Percentiles rank a stretch among this genome's conserved stretches.
Evolutionary conservation across 176 grass and related monocot genomes (phyloP).

Genomic region (Eragrostis curvula): DNA sequence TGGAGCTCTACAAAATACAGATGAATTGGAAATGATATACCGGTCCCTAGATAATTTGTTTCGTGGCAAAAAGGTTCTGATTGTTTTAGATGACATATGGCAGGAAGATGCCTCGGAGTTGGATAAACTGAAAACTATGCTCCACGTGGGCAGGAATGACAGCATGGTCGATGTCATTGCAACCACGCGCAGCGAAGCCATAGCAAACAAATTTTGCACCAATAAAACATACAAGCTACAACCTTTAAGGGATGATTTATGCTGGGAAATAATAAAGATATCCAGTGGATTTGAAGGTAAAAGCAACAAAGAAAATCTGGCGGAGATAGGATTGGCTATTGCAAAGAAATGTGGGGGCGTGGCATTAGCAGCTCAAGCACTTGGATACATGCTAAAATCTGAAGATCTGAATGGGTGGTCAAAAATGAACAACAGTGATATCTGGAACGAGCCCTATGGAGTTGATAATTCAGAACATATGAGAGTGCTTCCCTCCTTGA

Average conservation of each 20-base stretch:
- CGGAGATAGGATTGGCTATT: background rate
- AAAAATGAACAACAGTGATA: constrained; percentile 7
- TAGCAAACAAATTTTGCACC: background rate
- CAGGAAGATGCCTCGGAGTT: background rate
- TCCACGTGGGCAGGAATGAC: background rate
- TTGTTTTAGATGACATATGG: constrained; percentile 26
- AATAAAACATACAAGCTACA: background rate
- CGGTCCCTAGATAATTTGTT: background rate
- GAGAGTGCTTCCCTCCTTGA: constrained; percentile 12
- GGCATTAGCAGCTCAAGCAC: constrained; percentile 17
- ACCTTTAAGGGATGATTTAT: background rate
- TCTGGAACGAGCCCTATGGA: background rate
- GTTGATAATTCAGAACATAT: background rate
- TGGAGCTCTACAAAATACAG: background rate
- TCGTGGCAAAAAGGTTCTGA: background rate
- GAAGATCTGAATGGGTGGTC: background rate
- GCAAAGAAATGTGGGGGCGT: constrained; percentile 25
- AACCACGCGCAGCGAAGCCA: background rate
- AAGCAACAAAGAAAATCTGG: background rate
- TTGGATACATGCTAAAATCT: background rate
- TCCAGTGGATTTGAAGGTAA: background rate
- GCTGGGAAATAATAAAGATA: constrained; percentile 25
- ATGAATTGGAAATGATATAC: background rate
- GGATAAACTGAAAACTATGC: background rate
- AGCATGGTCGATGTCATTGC: constrained; percentile 2